Base-by-base conservation (phyloP, 2,329 filamentous ascomycete species). In the Claviceps sorghi region DNA sequence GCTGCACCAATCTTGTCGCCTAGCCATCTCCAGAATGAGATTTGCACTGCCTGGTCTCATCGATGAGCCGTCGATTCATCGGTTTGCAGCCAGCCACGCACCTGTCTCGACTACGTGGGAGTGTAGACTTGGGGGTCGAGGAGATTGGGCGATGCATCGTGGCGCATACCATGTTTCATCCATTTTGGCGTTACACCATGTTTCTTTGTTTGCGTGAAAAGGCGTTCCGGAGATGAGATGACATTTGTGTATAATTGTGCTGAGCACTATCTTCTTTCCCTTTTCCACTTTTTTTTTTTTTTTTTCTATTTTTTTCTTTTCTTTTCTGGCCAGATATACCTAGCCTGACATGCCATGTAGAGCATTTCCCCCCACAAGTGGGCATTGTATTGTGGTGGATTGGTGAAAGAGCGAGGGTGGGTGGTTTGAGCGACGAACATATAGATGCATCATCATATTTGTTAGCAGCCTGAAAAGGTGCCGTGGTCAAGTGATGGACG, bases 201-300 rank as follows among this genome's bases (percentile, higher is more conserved):
- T 30, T 13, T 43, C n/a, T 45, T 45, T 6, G 42, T 36, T 48
- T 36, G 9, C 19, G 4, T 9, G 19, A 17, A 36, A 45, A 41
- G 53, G 53, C 53, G 53, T 54, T 54, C 30, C n/a, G 53, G 50
- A 42, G 42, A 17, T 26, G 8, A 44, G n/a, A n/a, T n/a, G 43
- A 36, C 10, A 13, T 34, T 48, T 17, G 44, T 51, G 29, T 42
- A 38, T 19, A 19, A 21, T 48, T 49, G 46, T 50, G 46, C 47
- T 50, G 44, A 51, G 40, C 36, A 34, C 43, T 7, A 41, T 36
- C 47, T 32, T 36, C 17, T 43, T 26, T 26, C 26, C 3, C 5
- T 26, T 3, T 26, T 26, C 26, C 5, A 26, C 5, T 26, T 26
- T 26, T 26, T 26, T 26, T 32, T 38, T 17, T 43, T 32, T 53